Base-by-base conservation (phyloP, 2,329 filamentous ascomycete species). In the Epichloe scottii region DNA sequence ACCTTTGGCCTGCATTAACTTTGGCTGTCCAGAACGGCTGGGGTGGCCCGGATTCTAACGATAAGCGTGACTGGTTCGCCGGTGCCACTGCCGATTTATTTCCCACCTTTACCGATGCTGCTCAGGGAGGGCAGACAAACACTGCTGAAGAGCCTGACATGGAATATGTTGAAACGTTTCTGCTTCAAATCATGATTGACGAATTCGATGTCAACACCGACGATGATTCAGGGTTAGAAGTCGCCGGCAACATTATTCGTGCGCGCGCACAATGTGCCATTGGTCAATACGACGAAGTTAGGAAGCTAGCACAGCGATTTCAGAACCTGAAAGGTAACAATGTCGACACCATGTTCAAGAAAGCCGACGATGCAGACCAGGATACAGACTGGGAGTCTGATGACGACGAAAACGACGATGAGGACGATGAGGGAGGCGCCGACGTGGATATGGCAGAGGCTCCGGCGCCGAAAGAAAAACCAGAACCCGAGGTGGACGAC, bases 21-120 rank as follows among this genome's bases (percentile, higher is more conserved):
- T 82, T 95, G 63, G 89, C 93, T 45, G 87, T 96, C 43, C 79
- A 87, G 65, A 89, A 88, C 66, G 76, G 81, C 69, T 95, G 90
- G 85, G 93, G 91, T 60, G 93, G 91, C 2, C 81, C 87, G 40
- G 82, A 89, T 62, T 85, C 82, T 21, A 68, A 76, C 54, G 89
- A 94, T 68, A 97, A 97, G 73, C 86, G 91, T 62, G 91, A 95
- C 75, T 97, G 90, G 91, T 87, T 98, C 62, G 91, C 87, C 48
- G 90, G 89, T 56, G 87, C 86, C 42, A 76, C 97, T 49, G 85
- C 84, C 53, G 88, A 95, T 26, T 80, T 95, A 55, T 85, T 96
- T 59, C 73, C 74, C 21, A 78, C 89, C 57, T 80, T 95, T 57
- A 69, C 70, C 51, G 67, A 71, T 50, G 57, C 63, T 10, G 58